phyloP scores from a whole-genome alignment of 2,329 filamentous ascomycete genomes.

The Lecanicillium sp. region DNA sequence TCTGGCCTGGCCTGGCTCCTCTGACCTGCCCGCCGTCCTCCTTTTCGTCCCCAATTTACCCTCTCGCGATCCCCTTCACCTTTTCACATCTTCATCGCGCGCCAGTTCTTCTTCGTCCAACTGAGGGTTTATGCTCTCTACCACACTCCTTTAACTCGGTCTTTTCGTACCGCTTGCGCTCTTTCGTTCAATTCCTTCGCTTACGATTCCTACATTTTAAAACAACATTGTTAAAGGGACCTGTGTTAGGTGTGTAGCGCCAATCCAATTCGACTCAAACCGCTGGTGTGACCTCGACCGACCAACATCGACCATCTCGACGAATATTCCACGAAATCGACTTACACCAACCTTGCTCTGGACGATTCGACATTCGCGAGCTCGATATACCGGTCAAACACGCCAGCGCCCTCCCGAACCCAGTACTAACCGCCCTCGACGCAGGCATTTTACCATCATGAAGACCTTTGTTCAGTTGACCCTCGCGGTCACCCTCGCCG shows the following conservation, averaged over 20 bases:
- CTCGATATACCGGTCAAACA: too few relatives aligned
- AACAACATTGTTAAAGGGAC: not conserved
- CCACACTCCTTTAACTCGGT: slow-evolving; percentile 45
- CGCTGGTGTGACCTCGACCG: too few relatives aligned
- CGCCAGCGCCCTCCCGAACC: too few relatives aligned
- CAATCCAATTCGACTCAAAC: too few relatives aligned
- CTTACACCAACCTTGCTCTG: too few relatives aligned
- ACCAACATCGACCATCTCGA: not conserved
- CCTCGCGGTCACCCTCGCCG: slow-evolving; percentile 47
- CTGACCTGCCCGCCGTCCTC: not conserved
- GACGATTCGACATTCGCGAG: too few relatives aligned
- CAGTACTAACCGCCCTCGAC: too few relatives aligned
- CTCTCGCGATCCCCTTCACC: not conserved
- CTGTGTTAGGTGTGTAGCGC: not conserved
- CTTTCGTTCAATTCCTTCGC: slow-evolving; percentile 25
- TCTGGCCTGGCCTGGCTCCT: not conserved
- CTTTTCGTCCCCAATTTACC: slow-evolving; percentile 3
- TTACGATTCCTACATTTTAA: slow-evolving; percentile 16
- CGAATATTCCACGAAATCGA: too few relatives aligned
- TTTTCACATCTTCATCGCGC: slow-evolving; percentile 12
- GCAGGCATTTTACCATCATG: slow-evolving; percentile 10
- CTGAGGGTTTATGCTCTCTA: slow-evolving; percentile 49
- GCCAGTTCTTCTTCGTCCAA: slow-evolving; percentile 38
- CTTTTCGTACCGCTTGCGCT: slow-evolving; percentile 23
- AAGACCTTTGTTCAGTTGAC: slow-evolving; percentile 28